Percentiles rank a stretch among this genome's conserved stretches.
Evolutionary conservation across 1,284 basidiomycete genomes (phyloP).

Genomic region (Microbotryomycetes sp.): DNA sequence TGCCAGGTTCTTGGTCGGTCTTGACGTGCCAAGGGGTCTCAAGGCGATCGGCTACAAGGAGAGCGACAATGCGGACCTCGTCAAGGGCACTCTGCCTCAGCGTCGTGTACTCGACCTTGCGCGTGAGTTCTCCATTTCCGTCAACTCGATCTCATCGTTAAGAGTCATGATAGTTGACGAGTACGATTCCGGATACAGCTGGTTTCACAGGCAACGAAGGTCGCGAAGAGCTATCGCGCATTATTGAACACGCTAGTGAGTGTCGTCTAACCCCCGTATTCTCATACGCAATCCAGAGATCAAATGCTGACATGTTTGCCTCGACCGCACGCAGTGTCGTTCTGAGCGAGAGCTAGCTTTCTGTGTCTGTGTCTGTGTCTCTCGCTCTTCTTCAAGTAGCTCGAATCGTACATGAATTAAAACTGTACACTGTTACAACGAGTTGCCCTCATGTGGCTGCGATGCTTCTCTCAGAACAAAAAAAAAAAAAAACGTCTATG

Average conservation of each 20-base stretch:
- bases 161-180: background rate
- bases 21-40: conserved; percentile 82
- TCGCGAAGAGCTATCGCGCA: conserved; percentile 19
- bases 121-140: conserved; percentile 45
- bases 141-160: background rate
- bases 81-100: conserved; percentile 81
- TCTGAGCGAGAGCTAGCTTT: background rate
- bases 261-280: no score
- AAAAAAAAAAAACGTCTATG: no score
- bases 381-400: no score
- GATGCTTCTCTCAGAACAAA: no score
- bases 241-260: conserved; percentile 27
- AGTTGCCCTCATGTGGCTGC: no score
- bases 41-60: conserved; percentile 59
- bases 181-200: conserved; percentile 4
- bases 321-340: no score
- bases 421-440: no score
- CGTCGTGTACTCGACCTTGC: conserved; percentile 78
- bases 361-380: no score
- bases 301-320: no score
- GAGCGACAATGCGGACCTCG: conserved; percentile 47
- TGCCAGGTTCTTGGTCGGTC: conserved; percentile 75
- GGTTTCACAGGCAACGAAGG: conserved; percentile 29
- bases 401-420: no score
- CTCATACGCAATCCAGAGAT: no score